phyloP scores from a whole-genome alignment of 1,139 yeast species.

The Kodamaea derodonti region DNA sequence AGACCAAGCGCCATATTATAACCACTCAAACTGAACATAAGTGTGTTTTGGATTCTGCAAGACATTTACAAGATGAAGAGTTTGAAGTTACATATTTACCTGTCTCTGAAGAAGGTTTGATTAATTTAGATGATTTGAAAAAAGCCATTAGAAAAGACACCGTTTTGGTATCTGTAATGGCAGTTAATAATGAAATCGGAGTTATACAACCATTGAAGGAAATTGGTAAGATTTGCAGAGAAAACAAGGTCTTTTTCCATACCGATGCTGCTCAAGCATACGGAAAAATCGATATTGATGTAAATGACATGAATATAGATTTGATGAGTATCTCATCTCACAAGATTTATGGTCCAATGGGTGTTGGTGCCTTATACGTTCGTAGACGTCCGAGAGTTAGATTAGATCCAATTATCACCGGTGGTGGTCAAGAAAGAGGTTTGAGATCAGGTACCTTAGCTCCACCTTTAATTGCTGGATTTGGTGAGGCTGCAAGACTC shows the following conservation, averaged over 20 bases:
- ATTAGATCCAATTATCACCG: slow-evolving; percentile 88
- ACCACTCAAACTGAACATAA: slow-evolving; percentile 97
- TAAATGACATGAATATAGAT: slow-evolving; percentile 89
- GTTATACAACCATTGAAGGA: slow-evolving; percentile 95
- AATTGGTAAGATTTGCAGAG: slow-evolving; percentile 84
- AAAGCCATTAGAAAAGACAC: slow-evolving; percentile 89
- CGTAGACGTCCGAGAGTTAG: slow-evolving; percentile 99
- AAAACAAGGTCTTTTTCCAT: slow-evolving; percentile 89
- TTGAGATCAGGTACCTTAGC: slow-evolving; percentile 95
- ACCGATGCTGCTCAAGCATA: slow-evolving; percentile 98
- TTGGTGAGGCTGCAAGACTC: slow-evolving; percentile 95
- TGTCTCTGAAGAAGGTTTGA: slow-evolving; percentile 76
- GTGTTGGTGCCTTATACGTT: slow-evolving; percentile 92
- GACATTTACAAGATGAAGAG: slow-evolving; percentile 94
- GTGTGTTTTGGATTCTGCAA: slow-evolving; percentile 93
- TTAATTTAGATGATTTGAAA: slow-evolving; percentile 73
- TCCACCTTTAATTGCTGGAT: slow-evolving; percentile 91
- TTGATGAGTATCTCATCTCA: slow-evolving; percentile 91
- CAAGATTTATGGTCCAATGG: slow-evolving; percentile 97
- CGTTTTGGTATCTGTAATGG: slow-evolving; percentile 89
- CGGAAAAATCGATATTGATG: slow-evolving; percentile 91
- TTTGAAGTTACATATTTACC: slow-evolving; percentile 92
- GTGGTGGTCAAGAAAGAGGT: slow-evolving; percentile 99
- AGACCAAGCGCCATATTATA: slow-evolving; percentile 88
- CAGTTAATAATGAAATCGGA: slow-evolving; percentile 97